Conservation (phyloP, 495 filamentous ascomycete genomes). For the Talaromyces nanjingensis region DNA sequence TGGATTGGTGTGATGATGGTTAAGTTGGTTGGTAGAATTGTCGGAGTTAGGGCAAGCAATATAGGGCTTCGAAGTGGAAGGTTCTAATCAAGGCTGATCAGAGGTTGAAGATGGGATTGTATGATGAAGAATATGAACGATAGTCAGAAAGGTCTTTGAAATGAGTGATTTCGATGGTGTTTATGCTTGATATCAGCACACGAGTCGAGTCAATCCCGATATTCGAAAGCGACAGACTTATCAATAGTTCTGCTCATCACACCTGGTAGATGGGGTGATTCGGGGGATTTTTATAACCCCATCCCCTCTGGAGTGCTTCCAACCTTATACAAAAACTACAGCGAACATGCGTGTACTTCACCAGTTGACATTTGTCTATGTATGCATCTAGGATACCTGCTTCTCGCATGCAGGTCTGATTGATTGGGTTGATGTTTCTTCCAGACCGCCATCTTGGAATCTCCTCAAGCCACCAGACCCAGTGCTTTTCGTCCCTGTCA, state of each 20-base stretch:
- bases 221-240: not conserved
- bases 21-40: not conserved
- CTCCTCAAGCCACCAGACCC: too few species aligned
- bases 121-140: not conserved
- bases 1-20: too few species aligned
- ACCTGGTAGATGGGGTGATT: not conserved
- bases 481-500: not conserved
- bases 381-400: not conserved
- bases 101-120: not conserved
- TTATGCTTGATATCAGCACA: not conserved
- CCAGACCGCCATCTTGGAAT: constrained; percentile 1
- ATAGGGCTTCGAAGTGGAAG: too few species aligned
- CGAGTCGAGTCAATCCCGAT: not conserved
- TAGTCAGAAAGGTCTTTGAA: not conserved
- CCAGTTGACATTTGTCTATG: not conserved
- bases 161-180: not conserved
- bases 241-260: not conserved
- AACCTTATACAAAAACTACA: not conserved
- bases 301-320: not conserved
- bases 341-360: not conserved
- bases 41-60: not conserved
- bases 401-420: not conserved
- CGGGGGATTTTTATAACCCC: not conserved
- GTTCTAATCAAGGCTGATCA: not conserved
- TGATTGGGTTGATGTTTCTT: constrained; percentile 1